Base-by-base conservation (phyloP, 176 grass and related monocot species). In the Avena sativa region DNA sequence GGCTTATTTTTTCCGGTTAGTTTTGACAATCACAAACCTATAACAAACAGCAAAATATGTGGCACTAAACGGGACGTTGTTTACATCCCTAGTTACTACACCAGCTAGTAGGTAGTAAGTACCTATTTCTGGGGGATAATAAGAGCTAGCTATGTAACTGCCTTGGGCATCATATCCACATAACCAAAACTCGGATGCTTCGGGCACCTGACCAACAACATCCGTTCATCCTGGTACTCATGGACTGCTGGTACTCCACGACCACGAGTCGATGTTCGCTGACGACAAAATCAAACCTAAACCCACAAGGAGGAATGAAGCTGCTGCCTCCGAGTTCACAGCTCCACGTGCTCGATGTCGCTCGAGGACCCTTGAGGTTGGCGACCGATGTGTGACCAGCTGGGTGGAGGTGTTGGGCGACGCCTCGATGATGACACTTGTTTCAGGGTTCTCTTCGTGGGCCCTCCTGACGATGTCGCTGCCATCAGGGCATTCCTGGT, bases 171-270 rank as follows among this genome's bases (percentile, higher is more conserved):
- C 52, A 82, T 43, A 78, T 78, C 75, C 61, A 90, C 71, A 56
- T 9, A 10, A 71, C 84, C 79, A 71, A 90, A 86, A 78, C 15
- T 63, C 3, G 15, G 43, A 90, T 70, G 73, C 71, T 86, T 69
- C 5, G 8, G 1, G 60, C 83, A 83, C 83, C 79, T 79, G 79
- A 30, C 62, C 11, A 6, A 30, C 32, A 52, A 9, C 17, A 55
- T 75, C 48, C 15, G 71, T 81, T 34, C 20, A 78, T 86, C 32
- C 30, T 32, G 30, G 30, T 32, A 32, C 30, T 32, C 30, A 25
- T 25, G 25, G 25, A 25, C 25, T 25, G 25, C 10, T 69, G 46
- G 26, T 20, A 71, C 36, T 61, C 3, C 17, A 23, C 0, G 25
- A 25, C 25, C 30, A 32, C 30, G 20, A 58, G 50, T 59, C 47